Base-by-base conservation (phyloP, 2,329 filamentous ascomycete genomes). In the Diaporthe eres region DNA sequence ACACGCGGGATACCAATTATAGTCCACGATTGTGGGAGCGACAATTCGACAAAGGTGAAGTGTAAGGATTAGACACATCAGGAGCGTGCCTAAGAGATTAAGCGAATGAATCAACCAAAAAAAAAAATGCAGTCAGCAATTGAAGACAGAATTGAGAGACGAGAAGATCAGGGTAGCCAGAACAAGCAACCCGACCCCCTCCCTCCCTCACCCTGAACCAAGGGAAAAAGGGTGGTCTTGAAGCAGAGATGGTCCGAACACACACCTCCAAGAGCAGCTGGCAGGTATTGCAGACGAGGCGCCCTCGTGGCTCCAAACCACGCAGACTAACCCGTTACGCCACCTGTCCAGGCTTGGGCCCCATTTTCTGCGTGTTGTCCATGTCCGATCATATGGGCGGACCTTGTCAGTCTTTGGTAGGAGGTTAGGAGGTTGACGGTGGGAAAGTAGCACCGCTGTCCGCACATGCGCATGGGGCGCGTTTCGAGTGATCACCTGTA, bases 1-100 rank as follows among this genome's bases (percentile, higher is more conserved):
- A 15, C 5, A 15, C 13, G 49, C 6, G 49, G 65, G n/a, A 55
- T 70, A 70, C 31, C 65, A 70, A 55, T 39, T 42, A 28, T 70
- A 55, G n/a, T 55, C 42, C 13, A 42, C 19, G 65, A 39, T 42
- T 22, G 28, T 4, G 34, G 34, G 34, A 55, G 15, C 34, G 13
- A 55, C 31, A 22, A 42, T 34, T n/a, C n/a, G 31, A 68, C 47
- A 51, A 37, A 17, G 42, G 0, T 53, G 31, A 7, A 12, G 2
- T 37, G 31, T 53, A 15, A 19, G 15, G 17, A 19, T 42, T 55
- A 19, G 47, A 55, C 49, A 55, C 6, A 8, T 12, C 22, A 42
- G 19, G 44, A 39, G 13, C 65, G 34, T 39, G 34, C n/a, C 15
- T 55, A 70, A 70, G 31, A 55, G 6, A 55, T 9, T n/a, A 42